These are phyloP conservation scores for Cryphonectria nitschkei DNA, from an alignment of 2,329 filamentous ascomycete genomes.

Conservation along the genomic window DNA sequence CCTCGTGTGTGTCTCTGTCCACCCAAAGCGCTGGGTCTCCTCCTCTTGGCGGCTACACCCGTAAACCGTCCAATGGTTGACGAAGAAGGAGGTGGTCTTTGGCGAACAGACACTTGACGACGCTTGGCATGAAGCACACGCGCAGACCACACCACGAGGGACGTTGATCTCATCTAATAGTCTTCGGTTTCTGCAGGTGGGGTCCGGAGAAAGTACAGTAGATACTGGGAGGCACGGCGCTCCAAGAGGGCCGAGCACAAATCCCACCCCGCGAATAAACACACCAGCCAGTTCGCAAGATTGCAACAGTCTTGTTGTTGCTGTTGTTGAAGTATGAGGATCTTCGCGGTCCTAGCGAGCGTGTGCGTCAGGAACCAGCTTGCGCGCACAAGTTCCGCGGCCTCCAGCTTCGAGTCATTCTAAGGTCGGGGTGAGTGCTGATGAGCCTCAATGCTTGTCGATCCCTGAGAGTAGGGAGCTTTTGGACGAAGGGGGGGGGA, in stretches of 20 bases:
- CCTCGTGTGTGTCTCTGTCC: not conserved
- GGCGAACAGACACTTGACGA: not conserved
- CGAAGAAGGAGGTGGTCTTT: not conserved
- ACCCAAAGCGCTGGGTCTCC: not conserved
- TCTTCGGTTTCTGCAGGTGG: not conserved
- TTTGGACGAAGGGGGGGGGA: no score
- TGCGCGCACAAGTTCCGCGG: not conserved
- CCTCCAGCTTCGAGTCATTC: not conserved
- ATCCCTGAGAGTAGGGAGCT: not conserved
- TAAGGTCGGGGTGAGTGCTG: not conserved
- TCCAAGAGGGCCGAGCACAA: not conserved
- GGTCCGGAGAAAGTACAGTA: not conserved
- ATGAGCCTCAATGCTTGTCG: not conserved
- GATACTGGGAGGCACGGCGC: not conserved
- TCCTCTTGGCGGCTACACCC: not conserved
- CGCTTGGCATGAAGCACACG: not conserved
- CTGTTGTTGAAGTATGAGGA: not conserved
- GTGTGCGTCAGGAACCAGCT: not conserved
- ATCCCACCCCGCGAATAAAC: not conserved
- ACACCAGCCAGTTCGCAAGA: not conserved
- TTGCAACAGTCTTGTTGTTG: not conserved
- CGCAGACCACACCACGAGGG: not conserved
- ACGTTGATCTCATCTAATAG: not conserved
- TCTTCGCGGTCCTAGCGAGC: constrained; percentile 1
- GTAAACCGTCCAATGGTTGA: constrained; percentile 3